phyloP scores from a whole-genome alignment of 768 basidiomycete species.

The Gloeostereum incarnatum region DNA sequence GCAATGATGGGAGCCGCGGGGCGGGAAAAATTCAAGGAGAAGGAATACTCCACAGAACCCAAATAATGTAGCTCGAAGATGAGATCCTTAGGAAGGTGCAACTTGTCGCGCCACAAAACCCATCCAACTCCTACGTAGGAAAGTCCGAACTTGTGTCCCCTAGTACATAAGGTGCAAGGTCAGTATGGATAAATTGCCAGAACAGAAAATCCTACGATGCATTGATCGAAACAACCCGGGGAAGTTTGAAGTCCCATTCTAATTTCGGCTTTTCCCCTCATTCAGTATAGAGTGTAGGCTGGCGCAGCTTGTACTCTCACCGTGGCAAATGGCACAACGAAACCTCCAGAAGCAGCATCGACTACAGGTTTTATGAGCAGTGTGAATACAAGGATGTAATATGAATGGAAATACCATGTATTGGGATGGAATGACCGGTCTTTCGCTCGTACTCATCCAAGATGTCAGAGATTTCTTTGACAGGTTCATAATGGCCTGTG shows the following conservation, averaged over 20 bases:
- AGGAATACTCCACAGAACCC: conserved; percentile 65
- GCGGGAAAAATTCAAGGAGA: conserved; percentile 55
- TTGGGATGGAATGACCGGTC: conserved; percentile 52
- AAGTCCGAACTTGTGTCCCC: conserved; percentile 59
- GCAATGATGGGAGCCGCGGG: conserved; percentile 55
- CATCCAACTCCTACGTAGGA: conserved; percentile 58
- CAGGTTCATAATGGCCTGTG: conserved; percentile 74
- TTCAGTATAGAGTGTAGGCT: conserved; percentile 33
- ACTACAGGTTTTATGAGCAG: too few species aligned
- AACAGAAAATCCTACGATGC: conserved; percentile 27
- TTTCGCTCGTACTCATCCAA: conserved; percentile 55
- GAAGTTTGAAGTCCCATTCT: conserved; percentile 55
- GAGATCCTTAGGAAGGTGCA: conserved; percentile 57
- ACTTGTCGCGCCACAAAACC: conserved; percentile 59
- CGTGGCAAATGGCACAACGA: conserved; percentile 55
- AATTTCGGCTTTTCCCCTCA: conserved; percentile 34
- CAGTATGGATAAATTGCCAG: conserved; percentile 29
- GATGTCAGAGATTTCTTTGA: conserved; percentile 75
- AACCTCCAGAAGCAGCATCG: conserved; percentile 60
- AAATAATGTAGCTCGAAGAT: conserved; percentile 61
- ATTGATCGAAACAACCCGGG: conserved; percentile 55
- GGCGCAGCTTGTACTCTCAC: conserved; percentile 12
- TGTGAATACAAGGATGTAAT: too few species aligned
- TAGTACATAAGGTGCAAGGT: conserved; percentile 31
- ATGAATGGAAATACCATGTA: conserved; percentile 39